A percentile compares a stretch with the other conserved stretches of the same genome.
Conservation (phyloP, 441 rosid species). For the Jatropha podagrica region DNA sequence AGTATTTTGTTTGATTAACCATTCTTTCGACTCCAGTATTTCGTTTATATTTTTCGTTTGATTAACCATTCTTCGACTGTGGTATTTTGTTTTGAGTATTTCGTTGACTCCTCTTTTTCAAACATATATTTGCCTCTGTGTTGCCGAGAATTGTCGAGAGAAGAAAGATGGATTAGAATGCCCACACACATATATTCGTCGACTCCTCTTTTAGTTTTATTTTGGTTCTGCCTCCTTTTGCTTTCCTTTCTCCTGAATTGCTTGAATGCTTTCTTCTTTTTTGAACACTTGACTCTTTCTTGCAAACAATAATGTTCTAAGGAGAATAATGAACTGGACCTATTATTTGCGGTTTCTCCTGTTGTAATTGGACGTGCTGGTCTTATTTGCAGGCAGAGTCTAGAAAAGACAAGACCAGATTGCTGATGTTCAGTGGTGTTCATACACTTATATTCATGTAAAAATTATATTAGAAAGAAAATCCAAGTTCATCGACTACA, state of each 20-base stretch:
- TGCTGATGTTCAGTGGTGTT: not conserved
- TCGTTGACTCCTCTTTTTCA: no score
- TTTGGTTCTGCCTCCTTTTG: not conserved
- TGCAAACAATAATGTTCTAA: no score
- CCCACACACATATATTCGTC: no score
- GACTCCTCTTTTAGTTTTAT: not conserved
- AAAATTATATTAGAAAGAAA: not conserved
- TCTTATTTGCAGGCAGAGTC: not conserved
- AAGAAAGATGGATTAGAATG: no score
- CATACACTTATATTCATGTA: not conserved
- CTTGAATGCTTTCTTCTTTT: not conserved
- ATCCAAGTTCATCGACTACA: not conserved
- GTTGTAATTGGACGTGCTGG: not conserved
- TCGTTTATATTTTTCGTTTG: no score
- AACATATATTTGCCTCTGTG: no score
- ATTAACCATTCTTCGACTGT: no score
- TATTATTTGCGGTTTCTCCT: not conserved
- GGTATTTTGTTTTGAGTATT: no score
- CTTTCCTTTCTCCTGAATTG: not conserved
- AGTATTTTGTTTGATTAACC: no score
- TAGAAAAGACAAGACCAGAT: not conserved
- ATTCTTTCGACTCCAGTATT: no score
- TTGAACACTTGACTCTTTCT: not conserved
- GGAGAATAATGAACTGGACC: not conserved
- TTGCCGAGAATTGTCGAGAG: no score